phyloP scores from a whole-genome alignment of 306 rosid species.

The Trifolium dubium region DNA sequence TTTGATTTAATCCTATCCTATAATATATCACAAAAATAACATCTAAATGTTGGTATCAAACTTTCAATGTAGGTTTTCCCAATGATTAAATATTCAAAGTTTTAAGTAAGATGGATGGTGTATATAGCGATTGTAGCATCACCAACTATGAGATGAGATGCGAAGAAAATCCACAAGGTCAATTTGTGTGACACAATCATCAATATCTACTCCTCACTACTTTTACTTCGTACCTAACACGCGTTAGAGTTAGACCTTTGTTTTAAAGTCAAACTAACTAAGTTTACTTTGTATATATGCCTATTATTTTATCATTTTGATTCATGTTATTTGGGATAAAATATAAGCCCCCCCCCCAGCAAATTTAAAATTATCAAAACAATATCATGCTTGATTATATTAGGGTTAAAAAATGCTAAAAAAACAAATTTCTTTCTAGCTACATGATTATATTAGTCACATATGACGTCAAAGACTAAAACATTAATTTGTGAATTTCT shows the following conservation, averaged over 20 bases:
- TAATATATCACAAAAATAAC: no score
- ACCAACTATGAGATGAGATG: slow-evolving; percentile 58
- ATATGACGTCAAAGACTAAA: no score
- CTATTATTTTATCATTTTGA: neutral
- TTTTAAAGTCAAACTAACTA: slow-evolving; percentile 49
- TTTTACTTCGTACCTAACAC: slow-evolving; percentile 58
- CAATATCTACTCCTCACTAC: slow-evolving; percentile 42
- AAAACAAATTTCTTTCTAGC: no score
- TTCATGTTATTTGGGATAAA: no score
- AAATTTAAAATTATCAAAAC: no score
- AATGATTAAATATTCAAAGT: slow-evolving; percentile 42
- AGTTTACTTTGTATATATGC: slow-evolving; percentile 38
- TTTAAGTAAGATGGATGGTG: slow-evolving; percentile 26
- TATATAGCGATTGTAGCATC: slow-evolving; percentile 14
- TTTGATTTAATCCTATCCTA: no score
- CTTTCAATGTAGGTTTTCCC: slow-evolving; percentile 16
- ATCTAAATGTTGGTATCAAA: neutral
- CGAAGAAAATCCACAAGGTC: slow-evolving; percentile 60
- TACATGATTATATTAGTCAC: no score
- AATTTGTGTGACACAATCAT: slow-evolving; percentile 71
- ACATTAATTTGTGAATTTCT: no score
- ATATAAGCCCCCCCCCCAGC: no score
- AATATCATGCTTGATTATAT: no score
- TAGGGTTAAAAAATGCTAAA: no score
- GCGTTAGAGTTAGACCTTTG: slow-evolving; percentile 52